Evolutionary conservation across 2,329 filamentous ascomycete genomes (phyloP).

Genomic region (Aureobasidium uvarum): DNA sequence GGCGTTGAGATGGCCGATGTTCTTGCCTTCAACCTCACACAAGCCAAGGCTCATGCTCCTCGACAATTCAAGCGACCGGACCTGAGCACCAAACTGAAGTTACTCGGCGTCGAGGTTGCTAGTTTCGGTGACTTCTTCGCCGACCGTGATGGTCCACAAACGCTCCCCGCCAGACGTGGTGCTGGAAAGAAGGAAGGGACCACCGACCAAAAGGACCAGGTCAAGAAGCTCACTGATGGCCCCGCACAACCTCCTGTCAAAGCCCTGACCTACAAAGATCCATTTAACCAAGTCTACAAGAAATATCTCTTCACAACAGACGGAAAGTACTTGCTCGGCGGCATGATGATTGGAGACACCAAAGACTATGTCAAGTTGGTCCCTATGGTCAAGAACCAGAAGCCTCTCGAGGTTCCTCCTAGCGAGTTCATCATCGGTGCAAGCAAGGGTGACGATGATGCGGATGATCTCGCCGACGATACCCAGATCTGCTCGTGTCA

Average conservation of each 20-base stretch:
- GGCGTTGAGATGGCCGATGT: constrained; percentile 93
- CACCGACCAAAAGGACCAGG: constrained; percentile 43
- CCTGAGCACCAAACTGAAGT: constrained; percentile 86
- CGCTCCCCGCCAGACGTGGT: constrained; percentile 61
- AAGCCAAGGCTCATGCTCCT: constrained; percentile 68
- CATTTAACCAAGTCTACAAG: constrained; percentile 85
- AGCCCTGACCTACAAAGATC: constrained; percentile 82
- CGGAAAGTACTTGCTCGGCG: constrained; percentile 86
- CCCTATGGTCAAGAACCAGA: constrained; percentile 81
- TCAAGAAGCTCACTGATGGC: constrained; percentile 56
- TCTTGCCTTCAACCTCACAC: constrained; percentile 84
- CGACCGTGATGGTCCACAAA: constrained; percentile 75
- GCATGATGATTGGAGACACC: constrained; percentile 96
- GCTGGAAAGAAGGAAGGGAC: constrained; percentile 48
- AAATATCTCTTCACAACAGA: constrained; percentile 90
- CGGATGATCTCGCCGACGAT: constrained; percentile 76
- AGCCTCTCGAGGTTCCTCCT: constrained; percentile 72
- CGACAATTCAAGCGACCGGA: constrained; percentile 77
- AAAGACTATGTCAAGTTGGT: constrained; percentile 87
- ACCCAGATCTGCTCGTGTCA: constrained; percentile 91
- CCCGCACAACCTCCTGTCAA: constrained; percentile 65
- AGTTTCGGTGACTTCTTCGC: constrained; percentile 95
- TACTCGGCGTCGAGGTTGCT: constrained; percentile 85
- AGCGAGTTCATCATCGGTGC: constrained; percentile 80
- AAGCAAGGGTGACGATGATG: constrained; percentile 69